A percentile compares a stretch with the other conserved stretches of the same genome.
Conservation (phyloP, 75 land plant genomes). For the Pinus taeda region DNA sequence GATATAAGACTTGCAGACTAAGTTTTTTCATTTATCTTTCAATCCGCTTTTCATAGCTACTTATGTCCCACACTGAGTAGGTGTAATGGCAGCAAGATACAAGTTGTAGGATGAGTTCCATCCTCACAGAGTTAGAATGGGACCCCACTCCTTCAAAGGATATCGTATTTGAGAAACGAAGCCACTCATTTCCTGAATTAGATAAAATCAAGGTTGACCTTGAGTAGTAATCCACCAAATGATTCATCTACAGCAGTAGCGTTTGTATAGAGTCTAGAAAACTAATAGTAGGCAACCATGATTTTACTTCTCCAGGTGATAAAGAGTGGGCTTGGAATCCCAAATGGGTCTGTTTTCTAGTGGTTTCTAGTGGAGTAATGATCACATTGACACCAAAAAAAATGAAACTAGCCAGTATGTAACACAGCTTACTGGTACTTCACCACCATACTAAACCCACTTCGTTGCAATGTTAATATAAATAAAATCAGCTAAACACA, state of each 20-base stretch:
- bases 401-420: background rate
- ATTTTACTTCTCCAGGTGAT: too few species aligned
- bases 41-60: background rate
- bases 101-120: background rate
- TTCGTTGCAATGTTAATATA: too few species aligned
- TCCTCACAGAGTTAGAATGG: background rate
- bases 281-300: too few species aligned
- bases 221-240: background rate
- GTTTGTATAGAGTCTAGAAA: background rate
- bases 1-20: too few species aligned
- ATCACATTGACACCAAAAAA: background rate
- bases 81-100: background rate
- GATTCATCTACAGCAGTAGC: background rate
- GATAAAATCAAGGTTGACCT: background rate
- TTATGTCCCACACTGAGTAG: background rate
- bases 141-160: background rate
- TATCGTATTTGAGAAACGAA: background rate
- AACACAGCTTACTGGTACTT: background rate
- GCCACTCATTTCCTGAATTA: background rate
- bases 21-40: background rate
- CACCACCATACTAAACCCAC: background rate
- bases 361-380: background rate
- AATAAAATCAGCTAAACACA: background rate
- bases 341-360: background rate
- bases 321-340: too few species aligned